These are phyloP conservation scores for Gastrolobium bilobum DNA, from an alignment of 306 rosid genomes.

Conservation along the genomic window DNA sequence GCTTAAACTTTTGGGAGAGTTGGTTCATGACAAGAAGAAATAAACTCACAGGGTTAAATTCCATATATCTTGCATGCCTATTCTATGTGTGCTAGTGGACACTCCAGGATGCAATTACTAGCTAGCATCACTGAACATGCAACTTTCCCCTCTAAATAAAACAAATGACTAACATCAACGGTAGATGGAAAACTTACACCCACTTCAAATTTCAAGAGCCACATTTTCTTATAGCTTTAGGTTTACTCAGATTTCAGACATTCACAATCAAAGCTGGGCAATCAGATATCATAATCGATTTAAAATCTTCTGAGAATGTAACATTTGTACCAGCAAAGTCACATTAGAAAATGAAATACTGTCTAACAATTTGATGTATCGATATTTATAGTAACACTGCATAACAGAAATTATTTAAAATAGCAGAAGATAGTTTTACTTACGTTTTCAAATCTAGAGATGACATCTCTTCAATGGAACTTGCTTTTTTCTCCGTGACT, in stretches of 20 bases:
- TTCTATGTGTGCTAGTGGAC: constrained; percentile 15
- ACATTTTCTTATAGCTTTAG: background rate
- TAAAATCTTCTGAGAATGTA: background rate
- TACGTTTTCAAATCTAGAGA: constrained; percentile 88
- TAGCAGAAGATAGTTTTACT: constrained; percentile 46
- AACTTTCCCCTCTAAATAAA: constrained; percentile 22
- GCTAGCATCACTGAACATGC: background rate
- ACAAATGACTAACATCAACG: background rate
- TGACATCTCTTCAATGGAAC: constrained; percentile 69
- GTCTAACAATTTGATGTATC: constrained; percentile 17
- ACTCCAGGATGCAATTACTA: background rate
- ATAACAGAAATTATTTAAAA: constrained; percentile 19
- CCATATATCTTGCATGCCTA: constrained; percentile 18
- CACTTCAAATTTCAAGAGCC: constrained; percentile 1
- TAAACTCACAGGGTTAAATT: constrained; percentile 16
- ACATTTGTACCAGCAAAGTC: constrained; percentile 16
- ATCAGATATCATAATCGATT: background rate
- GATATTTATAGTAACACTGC: constrained; percentile 4
- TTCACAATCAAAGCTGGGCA: background rate
- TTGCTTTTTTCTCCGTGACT: constrained; percentile 64
- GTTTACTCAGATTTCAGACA: background rate
- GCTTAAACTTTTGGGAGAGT: too few species aligned
- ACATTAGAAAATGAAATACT: constrained; percentile 17
- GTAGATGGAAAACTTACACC: background rate
- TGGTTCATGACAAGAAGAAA: background rate